These are phyloP conservation scores for Ochromonas danica DNA, from an alignment of 108 stramenopile genomes.

Conservation along the genomic window DNA sequence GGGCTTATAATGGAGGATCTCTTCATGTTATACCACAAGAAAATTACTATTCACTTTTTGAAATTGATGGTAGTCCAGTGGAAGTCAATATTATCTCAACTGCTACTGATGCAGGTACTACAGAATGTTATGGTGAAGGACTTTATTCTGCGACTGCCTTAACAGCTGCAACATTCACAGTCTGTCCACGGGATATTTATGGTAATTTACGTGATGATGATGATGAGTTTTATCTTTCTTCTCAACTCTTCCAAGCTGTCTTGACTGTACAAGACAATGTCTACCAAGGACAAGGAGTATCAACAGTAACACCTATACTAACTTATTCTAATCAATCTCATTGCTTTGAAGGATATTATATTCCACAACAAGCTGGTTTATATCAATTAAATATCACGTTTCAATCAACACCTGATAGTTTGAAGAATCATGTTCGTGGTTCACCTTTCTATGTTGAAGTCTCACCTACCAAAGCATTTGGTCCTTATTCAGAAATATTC, in stretches of 20 bases:
- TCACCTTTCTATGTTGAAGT: constrained; percentile 23
- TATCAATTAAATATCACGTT: constrained; percentile 22
- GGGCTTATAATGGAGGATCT: constrained; percentile 41
- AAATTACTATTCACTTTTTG: constrained; percentile 28
- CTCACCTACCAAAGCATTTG: background rate
- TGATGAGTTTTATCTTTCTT: constrained; percentile 8
- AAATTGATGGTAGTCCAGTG: constrained; percentile 26
- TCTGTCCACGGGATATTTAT: constrained; percentile 31
- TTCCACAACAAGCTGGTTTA: constrained; percentile 24
- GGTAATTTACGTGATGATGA: constrained; percentile 34
- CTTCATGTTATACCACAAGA: constrained; percentile 22
- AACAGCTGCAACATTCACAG: background rate
- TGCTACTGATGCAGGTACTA: background rate
- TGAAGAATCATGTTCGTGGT: background rate
- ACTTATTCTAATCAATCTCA: background rate
- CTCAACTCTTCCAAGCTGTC: background rate
- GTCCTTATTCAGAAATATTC: background rate
- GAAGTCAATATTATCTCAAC: constrained; percentile 8
- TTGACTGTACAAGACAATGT: constrained; percentile 19
- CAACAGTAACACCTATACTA: background rate
- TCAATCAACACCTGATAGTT: background rate
- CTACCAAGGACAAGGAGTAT: constrained; percentile 4
- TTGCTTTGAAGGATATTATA: constrained; percentile 31
- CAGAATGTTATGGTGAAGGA: constrained; percentile 9
- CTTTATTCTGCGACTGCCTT: constrained; percentile 14